phyloP scores from a whole-genome alignment of 2,329 filamentous ascomycete genomes.

The Venturia carpophila region DNA sequence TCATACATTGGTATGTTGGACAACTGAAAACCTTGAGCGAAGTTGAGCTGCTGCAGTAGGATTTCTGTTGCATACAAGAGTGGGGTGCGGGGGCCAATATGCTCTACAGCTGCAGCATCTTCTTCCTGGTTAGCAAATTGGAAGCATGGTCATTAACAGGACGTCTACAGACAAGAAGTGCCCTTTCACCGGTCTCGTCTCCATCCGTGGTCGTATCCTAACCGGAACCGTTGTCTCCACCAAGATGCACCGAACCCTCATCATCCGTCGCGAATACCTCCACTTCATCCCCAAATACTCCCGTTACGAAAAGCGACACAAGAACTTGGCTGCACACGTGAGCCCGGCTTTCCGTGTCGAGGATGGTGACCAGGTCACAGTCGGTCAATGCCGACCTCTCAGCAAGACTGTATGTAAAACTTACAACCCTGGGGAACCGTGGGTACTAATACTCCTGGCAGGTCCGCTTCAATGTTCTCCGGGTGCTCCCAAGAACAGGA shows the following conservation, averaged over 20 bases:
- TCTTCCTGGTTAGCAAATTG: not conserved
- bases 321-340: conserved; percentile 98
- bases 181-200: conserved; percentile 98
- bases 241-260: conserved; percentile 99
- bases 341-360: conserved; percentile 99
- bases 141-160: conserved; percentile 1
- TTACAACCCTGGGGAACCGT: not conserved
- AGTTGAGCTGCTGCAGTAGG: not conserved
- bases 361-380: conserved; percentile 98
- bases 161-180: conserved; percentile 90
- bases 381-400: conserved; percentile 98
- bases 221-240: conserved; percentile 98
- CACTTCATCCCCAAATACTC: conserved; percentile 99
- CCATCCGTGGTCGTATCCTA: conserved; percentile 99
- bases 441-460: conserved; percentile 31
- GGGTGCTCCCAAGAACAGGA: conserved; percentile 93
- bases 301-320: conserved; percentile 99
- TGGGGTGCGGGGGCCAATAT: not conserved
- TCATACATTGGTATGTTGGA: conserved; percentile 84
- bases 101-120: not conserved
- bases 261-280: conserved; percentile 99
- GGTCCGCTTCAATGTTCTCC: conserved; percentile 99
- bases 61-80: not conserved
- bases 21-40: not conserved
- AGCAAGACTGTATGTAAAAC: conserved; percentile 88